Base-by-base conservation (phyloP, 2,329 filamentous ascomycete genomes). In the Calonectria honghensis region DNA sequence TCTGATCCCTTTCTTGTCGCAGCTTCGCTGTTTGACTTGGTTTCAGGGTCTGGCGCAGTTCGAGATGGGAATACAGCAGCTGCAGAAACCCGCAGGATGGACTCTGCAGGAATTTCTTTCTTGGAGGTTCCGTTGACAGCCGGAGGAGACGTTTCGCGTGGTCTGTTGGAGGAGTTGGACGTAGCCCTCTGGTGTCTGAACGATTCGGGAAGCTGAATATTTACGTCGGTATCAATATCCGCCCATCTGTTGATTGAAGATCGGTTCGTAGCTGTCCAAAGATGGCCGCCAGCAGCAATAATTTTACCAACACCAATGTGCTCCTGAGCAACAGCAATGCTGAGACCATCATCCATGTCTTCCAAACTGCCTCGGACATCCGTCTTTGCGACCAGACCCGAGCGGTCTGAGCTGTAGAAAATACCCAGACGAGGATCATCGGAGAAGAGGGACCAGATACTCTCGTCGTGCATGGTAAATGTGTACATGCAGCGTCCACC, bases 391-490 rank as follows among this genome's bases (percentile, higher is more conserved):
- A 99, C 93, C 75, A 98, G 86, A 3, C 97, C 97, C 1, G 95
- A 96, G 67, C 96, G 93, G 85, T 99, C 97, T 79, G 94, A 95
- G 71, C 96, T 98, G 87, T 98, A 98, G 85, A 99, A 98, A 37
- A 98, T 91, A 13, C 94, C 93, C 5, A 99, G 90, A 73, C 94
- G 91, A 0, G 96, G 96, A 80, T 98, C 92, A 69, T 96, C 93
- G 0, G 97, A 98, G 85, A 94, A 98, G 29, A 99, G 89, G 1
- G 95, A 97, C 97, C 97, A 99, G 29, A 99, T 95, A 83, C 96
- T 98, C 82, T 98, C 96, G 82, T 98, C 98, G 86, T 99, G 97
- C 97, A 99, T 99, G 70, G 96, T 98, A 80, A 99, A 91, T 0
- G 97, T 99, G 85, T 98, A 95, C 94, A 98, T 96, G 89, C 97